Conservation (phyloP, 352 stramenopile genomes). For the Pythium folliculosum region DNA sequence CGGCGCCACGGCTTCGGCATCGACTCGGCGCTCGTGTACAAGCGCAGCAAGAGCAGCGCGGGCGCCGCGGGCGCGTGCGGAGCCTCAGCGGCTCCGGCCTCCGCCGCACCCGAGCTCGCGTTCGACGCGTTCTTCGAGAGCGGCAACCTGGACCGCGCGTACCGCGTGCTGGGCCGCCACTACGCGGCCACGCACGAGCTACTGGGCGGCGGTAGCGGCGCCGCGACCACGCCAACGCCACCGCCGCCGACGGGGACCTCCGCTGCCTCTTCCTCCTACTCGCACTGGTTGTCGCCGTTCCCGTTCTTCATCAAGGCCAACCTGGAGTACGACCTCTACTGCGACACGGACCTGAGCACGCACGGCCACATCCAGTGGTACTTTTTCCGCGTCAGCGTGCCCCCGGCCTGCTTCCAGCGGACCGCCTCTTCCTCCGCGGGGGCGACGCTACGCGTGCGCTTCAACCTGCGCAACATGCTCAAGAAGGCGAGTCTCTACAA, state of each 20-base stretch:
- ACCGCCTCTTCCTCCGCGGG: not conserved
- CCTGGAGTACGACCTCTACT: slow-evolving; percentile 76
- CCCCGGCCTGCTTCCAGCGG: slow-evolving; percentile 14
- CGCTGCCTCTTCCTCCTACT: not conserved
- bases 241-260: not conserved
- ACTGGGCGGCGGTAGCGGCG: not conserved
- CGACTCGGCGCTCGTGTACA: slow-evolving; percentile 63
- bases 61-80: too few species aligned
- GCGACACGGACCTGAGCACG: slow-evolving; percentile 69
- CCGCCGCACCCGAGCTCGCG: slow-evolving; percentile 17
- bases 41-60: slow-evolving; percentile 46
- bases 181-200: slow-evolving; percentile 55
- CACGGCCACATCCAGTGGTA: slow-evolving; percentile 90
- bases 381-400: slow-evolving; percentile 69
- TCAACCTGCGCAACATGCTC: slow-evolving; percentile 89
- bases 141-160: slow-evolving; percentile 72
- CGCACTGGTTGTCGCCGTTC: slow-evolving; percentile 37
- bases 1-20: slow-evolving; percentile 60
- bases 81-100: too few species aligned
- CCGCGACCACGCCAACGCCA: too few species aligned
- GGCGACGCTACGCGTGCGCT: slow-evolving; percentile 41
- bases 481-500: slow-evolving; percentile 88
- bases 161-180: slow-evolving; percentile 55
- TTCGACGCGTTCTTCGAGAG: slow-evolving; percentile 79
- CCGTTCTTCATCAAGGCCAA: slow-evolving; percentile 60